Evolutionary conservation across 495 filamentous ascomycete species (phyloP).

Genomic region (Lindgomyces ingoldianus): DNA sequence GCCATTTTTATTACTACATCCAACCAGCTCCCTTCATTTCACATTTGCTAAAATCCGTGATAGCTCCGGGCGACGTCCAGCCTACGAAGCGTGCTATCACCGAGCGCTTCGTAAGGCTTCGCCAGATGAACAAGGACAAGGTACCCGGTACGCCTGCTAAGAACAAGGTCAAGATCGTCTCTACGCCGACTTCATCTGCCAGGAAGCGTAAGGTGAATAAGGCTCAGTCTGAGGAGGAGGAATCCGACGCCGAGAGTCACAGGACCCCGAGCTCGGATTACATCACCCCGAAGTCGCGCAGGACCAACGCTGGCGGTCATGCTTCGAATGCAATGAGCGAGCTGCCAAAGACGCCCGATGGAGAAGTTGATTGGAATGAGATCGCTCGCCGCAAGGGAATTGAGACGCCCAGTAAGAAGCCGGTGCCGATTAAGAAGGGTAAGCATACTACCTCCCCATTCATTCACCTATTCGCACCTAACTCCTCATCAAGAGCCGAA

Average conservation of each 20-base stretch:
- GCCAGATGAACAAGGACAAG: conserved; percentile 1
- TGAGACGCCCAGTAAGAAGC: background rate
- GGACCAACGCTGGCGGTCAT: background rate
- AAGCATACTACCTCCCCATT: background rate
- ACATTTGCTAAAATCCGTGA: background rate
- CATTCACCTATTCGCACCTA: too few relatives aligned
- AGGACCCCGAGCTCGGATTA: background rate
- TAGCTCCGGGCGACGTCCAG: conserved; percentile 11
- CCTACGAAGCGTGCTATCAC: conserved; percentile 30
- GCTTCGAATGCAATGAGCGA: background rate
- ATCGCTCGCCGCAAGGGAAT: background rate
- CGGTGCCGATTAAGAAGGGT: background rate
- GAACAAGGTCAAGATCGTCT: background rate
- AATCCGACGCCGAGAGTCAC: conserved; percentile 23
- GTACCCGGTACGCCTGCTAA: background rate
- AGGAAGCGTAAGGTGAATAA: conserved; percentile 24
- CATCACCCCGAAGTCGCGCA: background rate
- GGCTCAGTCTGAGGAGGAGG: background rate
- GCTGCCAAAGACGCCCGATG: background rate
- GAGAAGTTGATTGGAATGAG: background rate
- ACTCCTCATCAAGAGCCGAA: background rate
- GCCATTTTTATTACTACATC: background rate
- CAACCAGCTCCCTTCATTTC: background rate
- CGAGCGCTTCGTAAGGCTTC: conserved; percentile 32
- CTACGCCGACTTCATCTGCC: conserved; percentile 6